These are phyloP conservation scores for Dothidotthia symphoricarpi DNA, from an alignment of 2,329 filamentous ascomycete genomes.

Conservation along the genomic window DNA sequence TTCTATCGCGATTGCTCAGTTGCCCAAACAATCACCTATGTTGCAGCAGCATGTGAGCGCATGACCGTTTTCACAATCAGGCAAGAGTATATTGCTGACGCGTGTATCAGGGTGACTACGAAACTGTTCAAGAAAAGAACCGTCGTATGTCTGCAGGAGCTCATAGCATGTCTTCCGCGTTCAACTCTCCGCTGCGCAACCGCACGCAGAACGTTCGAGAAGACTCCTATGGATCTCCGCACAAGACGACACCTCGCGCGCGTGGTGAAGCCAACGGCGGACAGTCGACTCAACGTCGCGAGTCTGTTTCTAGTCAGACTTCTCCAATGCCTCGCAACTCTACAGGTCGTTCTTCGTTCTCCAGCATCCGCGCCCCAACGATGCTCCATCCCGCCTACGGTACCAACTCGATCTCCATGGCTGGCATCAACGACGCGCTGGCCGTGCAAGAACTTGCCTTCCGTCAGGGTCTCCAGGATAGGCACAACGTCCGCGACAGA, in stretches of 20 bases:
- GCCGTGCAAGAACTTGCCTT: constrained; percentile 27
- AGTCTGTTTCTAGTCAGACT: constrained; percentile 3
- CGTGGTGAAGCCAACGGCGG: constrained; percentile 1
- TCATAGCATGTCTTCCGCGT: background rate
- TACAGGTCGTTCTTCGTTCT: constrained; percentile 3
- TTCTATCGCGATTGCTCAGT: constrained; percentile 3
- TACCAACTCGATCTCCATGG: constrained; percentile 7
- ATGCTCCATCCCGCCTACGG: constrained; percentile 2
- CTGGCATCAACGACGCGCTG: constrained; percentile 17
- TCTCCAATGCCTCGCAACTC: constrained; percentile 3
- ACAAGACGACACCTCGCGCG: constrained; percentile 1
- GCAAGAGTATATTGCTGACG: constrained; percentile 3
- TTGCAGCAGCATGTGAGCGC: constrained; percentile 10
- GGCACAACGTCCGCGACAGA: constrained; percentile 3
- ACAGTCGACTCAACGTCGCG: constrained; percentile 1
- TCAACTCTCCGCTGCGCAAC: constrained; percentile 1
- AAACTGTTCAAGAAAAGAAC: constrained; percentile 2
- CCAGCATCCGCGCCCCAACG: constrained; percentile 1
- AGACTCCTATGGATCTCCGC: constrained; percentile 5
- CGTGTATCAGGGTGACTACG: constrained; percentile 1
- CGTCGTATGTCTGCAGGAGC: background rate
- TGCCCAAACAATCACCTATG: constrained; percentile 1
- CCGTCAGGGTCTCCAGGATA: constrained; percentile 22
- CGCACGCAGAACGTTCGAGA: background rate
- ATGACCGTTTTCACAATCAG: background rate